These are phyloP conservation scores for Gaeumannomyces sp. DNA, from an alignment of 2,329 filamentous ascomycete genomes.

Conservation along the genomic window DNA sequence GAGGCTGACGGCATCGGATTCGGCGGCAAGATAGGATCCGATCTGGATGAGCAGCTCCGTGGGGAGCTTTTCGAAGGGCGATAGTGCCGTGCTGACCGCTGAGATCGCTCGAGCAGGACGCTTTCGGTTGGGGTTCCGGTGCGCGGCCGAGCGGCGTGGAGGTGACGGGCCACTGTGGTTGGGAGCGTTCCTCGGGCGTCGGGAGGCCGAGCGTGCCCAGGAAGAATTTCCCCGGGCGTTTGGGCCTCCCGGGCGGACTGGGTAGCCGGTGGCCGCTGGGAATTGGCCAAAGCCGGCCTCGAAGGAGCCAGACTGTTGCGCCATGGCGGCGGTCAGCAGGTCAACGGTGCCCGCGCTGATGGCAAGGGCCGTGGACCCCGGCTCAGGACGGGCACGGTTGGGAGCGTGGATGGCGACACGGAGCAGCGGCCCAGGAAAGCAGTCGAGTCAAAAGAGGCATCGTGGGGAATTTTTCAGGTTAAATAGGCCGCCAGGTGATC, in stretches of 20 bases:
- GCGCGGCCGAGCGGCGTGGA: too few species aligned
- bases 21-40: not conserved
- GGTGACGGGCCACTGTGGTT: too few species aligned
- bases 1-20: not conserved
- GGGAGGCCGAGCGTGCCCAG: too few species aligned
- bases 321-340: conserved; percentile 51
- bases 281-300: conserved; percentile 43
- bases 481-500: too few species aligned
- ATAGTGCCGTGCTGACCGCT: not conserved
- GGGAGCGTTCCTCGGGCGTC: too few species aligned
- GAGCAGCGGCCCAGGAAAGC: conserved; percentile 53
- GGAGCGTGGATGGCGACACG: conserved; percentile 51
- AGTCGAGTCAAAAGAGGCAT: conserved; percentile 43
- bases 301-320: conserved; percentile 34
- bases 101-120: too few species aligned
- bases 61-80: not conserved
- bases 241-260: too few species aligned
- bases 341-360: conserved; percentile 52
- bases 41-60: not conserved
- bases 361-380: conserved; percentile 1
- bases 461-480: conserved; percentile 10
- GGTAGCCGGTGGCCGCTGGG: too few species aligned
- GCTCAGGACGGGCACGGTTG: not conserved
- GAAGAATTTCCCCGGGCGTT: too few species aligned
- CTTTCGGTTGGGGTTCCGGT: too few species aligned